phyloP scores from a whole-genome alignment of 2,329 filamentous ascomycete genomes.

The Neonectria sp. region DNA sequence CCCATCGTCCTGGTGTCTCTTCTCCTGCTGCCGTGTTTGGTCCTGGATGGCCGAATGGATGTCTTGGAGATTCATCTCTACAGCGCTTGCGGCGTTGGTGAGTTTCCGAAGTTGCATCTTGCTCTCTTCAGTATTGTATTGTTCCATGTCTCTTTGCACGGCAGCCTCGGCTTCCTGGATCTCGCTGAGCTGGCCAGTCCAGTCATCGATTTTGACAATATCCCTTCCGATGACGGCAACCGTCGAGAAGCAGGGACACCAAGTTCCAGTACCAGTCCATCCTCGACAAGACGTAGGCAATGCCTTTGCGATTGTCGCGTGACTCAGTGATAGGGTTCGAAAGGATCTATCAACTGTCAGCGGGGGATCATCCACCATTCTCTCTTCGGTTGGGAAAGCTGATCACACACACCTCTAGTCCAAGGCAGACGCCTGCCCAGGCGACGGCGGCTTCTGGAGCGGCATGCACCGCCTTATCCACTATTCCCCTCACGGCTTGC shows the following conservation, averaged over 20 bases:
- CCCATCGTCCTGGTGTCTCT: not conserved
- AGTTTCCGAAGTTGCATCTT: not conserved
- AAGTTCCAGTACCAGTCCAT: not conserved
- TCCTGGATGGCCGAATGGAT: not conserved
- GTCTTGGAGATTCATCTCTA: not conserved
- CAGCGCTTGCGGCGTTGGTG: not conserved
- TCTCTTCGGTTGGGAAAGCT: constrained; percentile 2
- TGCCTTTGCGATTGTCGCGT: not conserved
- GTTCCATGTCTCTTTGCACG: not conserved
- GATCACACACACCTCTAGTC: constrained; percentile 48
- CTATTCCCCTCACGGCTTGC: constrained; percentile 43
- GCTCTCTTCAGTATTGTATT: not conserved
- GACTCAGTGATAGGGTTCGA: not conserved
- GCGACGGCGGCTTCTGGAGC: constrained; percentile 54
- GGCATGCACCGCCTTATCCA: constrained; percentile 46
- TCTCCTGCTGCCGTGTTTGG: not conserved
- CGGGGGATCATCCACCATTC: not conserved
- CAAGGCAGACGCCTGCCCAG: constrained; percentile 55
- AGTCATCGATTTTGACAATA: not conserved
- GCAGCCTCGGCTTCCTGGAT: not conserved
- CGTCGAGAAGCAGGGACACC: not conserved
- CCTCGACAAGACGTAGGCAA: not conserved
- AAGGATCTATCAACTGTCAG: constrained; percentile 7
- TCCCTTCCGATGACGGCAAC: not conserved
- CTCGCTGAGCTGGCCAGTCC: not conserved